Base-by-base conservation (phyloP, 2,329 filamentous ascomycete species). In the Calycina herbarum region DNA sequence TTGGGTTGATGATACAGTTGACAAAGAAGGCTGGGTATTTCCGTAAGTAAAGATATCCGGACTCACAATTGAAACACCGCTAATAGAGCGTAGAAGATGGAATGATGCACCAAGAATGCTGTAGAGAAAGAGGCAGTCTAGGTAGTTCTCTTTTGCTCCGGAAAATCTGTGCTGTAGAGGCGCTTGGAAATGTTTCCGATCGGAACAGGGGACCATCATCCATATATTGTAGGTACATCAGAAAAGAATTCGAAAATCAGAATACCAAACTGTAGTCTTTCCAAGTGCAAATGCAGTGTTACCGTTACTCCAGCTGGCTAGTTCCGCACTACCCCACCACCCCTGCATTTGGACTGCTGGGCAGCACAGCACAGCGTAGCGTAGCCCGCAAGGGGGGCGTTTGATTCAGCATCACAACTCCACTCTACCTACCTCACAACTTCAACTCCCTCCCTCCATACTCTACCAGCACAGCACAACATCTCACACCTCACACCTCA, bases 1-100 rank as follows among this genome's bases (percentile, higher is more conserved):
- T 6, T 75, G 73, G 73, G 60, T 60, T 13, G 60, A 68, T 24
- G 70, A 73, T 38, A 64, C 67, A 13, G 17, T 61, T 10, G 59
- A 71, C 31, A 62, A 62, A 35, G 70, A 66, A 1, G 66, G 65
- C 1, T 74, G 70, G 71, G 63, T 74, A 2, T 75, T 75, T 64
- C 74, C 74, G 70, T 73, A 64, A 63, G 71, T 70, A 24, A 48
- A 20, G 17, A 20, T 7, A 48, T 24, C 17, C n/a, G 42, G 42
- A 40, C 11, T n/a, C 6, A n/a, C 42, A 5, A 20, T 48, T 48
- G 42, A 24, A 48, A 24, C 24, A 24, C 8, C 24, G 20, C 48
- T 51, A 27, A 51, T 33, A 5, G 35, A 45, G 24, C 54, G 7
- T 58, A 61, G 33, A 20, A 61, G 54, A 20, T 66, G 61, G 65